phyloP scores from a whole-genome alignment of 352 stramenopile species.

The Phytophthora hybrid region DNA sequence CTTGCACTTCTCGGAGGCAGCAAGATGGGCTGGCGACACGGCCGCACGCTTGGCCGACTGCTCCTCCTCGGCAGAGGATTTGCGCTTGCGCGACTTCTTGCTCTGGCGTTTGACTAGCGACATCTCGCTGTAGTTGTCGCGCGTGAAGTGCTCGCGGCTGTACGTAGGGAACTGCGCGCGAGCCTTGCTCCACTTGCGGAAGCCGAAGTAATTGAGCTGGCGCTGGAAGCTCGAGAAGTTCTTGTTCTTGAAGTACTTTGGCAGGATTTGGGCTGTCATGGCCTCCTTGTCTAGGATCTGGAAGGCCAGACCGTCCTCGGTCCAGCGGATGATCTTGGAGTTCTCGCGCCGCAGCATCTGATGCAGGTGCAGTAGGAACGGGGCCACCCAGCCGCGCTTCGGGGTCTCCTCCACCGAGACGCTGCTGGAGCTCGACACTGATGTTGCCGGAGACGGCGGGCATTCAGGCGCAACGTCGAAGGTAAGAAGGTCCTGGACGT shows the following conservation, averaged over 20 bases:
- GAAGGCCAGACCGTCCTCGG: slow-evolving; percentile 78
- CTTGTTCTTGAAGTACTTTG: slow-evolving; percentile 96
- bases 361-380: slow-evolving; percentile 86
- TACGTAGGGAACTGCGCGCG: slow-evolving; percentile 80
- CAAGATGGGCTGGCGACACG: slow-evolving; percentile 28
- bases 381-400: slow-evolving; percentile 83
- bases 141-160: slow-evolving; percentile 83
- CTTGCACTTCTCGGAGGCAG: slow-evolving; percentile 65
- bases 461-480: slow-evolving; percentile 26
- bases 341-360: slow-evolving; percentile 87
- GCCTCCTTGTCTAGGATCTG: slow-evolving; percentile 87
- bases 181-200: slow-evolving; percentile 92
- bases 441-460: slow-evolving; percentile 50
- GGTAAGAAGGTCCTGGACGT: slow-evolving; percentile 57
- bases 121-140: slow-evolving; percentile 88
- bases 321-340: slow-evolving; percentile 84
- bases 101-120: slow-evolving; percentile 88
- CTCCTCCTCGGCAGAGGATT: slow-evolving; percentile 42
- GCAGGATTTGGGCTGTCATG: slow-evolving; percentile 91
- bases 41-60: slow-evolving; percentile 52
- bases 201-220: slow-evolving; percentile 97
- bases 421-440: slow-evolving; percentile 44
- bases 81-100: slow-evolving; percentile 86
- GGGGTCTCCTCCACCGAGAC: slow-evolving; percentile 28
- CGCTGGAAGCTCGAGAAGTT: slow-evolving; percentile 96